phyloP scores from a whole-genome alignment of 139 green algal species.

The Auxenochlorella protothecoides region DNA sequence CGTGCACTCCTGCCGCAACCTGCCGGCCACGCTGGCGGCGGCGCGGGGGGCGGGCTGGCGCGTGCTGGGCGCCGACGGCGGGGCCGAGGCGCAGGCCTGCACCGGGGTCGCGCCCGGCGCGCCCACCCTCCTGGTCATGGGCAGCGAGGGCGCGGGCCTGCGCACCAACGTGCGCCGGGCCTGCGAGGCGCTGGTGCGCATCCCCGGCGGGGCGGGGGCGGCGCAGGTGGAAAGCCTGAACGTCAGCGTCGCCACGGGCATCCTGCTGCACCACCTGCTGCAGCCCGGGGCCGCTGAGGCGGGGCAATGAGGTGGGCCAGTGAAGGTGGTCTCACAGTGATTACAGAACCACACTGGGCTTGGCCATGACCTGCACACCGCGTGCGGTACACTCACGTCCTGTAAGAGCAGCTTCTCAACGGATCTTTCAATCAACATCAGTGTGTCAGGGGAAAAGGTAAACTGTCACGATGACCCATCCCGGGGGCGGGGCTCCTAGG shows the following conservation, averaged over 20 bases:
- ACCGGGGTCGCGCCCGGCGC: slow-evolving; percentile 42
- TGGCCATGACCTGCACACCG: too few species aligned
- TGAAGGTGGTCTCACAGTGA: too few species aligned
- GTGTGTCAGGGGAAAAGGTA: too few species aligned
- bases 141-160: slow-evolving; percentile 74
- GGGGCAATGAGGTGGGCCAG: too few species aligned
- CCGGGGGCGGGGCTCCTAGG: too few species aligned
- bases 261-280: slow-evolving; percentile 77
- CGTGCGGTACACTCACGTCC: too few species aligned
- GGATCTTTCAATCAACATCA: too few species aligned
- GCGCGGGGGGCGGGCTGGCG: slow-evolving; percentile 52
- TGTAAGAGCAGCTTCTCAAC: too few species aligned
- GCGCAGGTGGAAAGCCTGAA: slow-evolving; percentile 79
- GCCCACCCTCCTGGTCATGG: slow-evolving; percentile 82
- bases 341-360: too few species aligned
- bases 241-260: slow-evolving; percentile 81
- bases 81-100: slow-evolving; percentile 5
- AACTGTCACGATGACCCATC: too few species aligned
- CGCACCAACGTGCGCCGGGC: slow-evolving; percentile 56
- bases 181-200: slow-evolving; percentile 30
- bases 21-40: slow-evolving; percentile 60
- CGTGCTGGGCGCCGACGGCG: slow-evolving; percentile 45
- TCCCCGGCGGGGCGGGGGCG: neutral
- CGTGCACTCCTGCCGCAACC: slow-evolving; percentile 57
- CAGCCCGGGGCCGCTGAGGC: too few species aligned